Base-by-base conservation (phyloP, 2,329 filamentous ascomycete genomes). In the Xylogone sp. region DNA sequence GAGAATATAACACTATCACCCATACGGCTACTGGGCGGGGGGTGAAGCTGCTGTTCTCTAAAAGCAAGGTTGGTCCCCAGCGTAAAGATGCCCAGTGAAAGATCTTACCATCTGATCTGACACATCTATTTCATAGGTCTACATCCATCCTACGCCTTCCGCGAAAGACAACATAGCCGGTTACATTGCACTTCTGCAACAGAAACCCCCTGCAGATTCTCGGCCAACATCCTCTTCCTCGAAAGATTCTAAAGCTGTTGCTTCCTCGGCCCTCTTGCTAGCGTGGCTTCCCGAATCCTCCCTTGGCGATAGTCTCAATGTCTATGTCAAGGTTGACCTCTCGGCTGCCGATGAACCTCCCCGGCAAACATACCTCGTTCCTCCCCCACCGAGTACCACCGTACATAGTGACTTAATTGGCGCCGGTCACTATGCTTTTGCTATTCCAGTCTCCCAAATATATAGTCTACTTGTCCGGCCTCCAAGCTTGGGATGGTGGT, bases 401-500 rank as follows among this genome's bases (percentile, higher is more conserved):
- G 81, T 84, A 1, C 88, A 92, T 66, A 78, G 79, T 54, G 81
- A 81, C 43, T 81, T 87, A 1, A 74, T 84, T 53, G 39, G 91
- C 19, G 51, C 83, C 46, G 92, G 92, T 3, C 82, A 87, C 45
- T 97, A 96, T 67, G 84, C 94, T 1, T 99, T 99, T 65, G 91
- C 93, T 1, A 81, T 99, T 5, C 94, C 94, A 1, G 81, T 97
- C 24, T 90, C 84, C 59, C 88, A 93, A 57, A 86, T 99, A 54
- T 99, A 95, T 71, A 96, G 90, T 22, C 77, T 99, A 4, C 78
- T 96, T 7, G 86, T 99, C 39, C 84, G 94, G 2, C 93, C 93
- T 3, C 95, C 94, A 4, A 97, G 90, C 67, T 72, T 96, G 7
- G 95, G 94, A 16, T 99, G 94, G 95, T 99, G 94, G 94, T 97